A percentile compares a stretch with the other conserved stretches of the same genome.
These are phyloP conservation scores for Beauveria australis DNA, from an alignment of 2,329 filamentous ascomycete genomes.

Conservation along the genomic window DNA sequence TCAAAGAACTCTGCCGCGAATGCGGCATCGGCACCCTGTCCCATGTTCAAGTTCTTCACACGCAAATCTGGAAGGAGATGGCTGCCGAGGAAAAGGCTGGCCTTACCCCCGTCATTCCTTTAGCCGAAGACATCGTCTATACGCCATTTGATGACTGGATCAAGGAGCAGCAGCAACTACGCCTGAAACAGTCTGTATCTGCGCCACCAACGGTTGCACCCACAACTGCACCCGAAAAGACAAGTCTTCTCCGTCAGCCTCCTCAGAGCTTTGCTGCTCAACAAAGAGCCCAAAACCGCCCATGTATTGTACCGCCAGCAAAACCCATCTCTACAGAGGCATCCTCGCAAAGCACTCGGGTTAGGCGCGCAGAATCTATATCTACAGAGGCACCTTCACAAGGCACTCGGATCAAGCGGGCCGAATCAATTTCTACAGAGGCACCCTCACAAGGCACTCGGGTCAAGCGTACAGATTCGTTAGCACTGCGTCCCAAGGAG, in stretches of 20 bases:
- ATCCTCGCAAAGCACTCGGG: constrained; percentile 23
- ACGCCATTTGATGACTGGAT: constrained; percentile 55
- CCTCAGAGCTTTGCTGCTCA: constrained; percentile 61
- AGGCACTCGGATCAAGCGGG: background rate
- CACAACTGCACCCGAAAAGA: constrained; percentile 22
- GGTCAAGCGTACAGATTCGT: constrained; percentile 13
- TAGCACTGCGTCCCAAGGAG: constrained; percentile 3
- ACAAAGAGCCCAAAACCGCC: constrained; percentile 49
- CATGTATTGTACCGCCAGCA: constrained; percentile 20
- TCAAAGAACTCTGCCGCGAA: constrained; percentile 48
- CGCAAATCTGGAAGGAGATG: constrained; percentile 57
- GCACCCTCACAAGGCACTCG: no score
- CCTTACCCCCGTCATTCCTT: constrained; percentile 53
- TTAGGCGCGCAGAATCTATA: constrained; percentile 11
- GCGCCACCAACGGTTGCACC: constrained; percentile 14
- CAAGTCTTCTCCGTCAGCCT: constrained; percentile 41
- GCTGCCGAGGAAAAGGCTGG: constrained; percentile 60
- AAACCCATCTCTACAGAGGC: constrained; percentile 20
- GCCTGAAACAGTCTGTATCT: constrained; percentile 23
- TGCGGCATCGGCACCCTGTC: constrained; percentile 53
- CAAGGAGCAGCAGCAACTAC: constrained; percentile 41
- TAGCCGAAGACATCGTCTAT: constrained; percentile 55
- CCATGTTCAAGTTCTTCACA: constrained; percentile 37
- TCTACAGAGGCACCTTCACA: no score
- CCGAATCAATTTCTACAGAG: no score